Percentiles rank a stretch among this genome's conserved stretches.
Evolutionary conservation across 192 early-diverging fungal genomes (phyloP).

Genomic region (Coemansia furcata): DNA sequence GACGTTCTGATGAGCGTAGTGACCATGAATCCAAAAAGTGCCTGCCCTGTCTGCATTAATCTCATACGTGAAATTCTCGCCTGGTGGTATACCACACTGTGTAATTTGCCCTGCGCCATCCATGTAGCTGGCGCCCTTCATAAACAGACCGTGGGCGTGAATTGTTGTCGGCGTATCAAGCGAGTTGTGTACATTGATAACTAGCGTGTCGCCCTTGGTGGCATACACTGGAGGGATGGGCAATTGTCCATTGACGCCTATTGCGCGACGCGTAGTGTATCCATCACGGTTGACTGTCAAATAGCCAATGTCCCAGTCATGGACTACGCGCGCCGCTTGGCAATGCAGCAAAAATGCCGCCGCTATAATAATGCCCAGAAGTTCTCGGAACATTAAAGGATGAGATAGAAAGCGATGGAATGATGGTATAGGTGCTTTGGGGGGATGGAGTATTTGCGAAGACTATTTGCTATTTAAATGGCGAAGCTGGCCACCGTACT

Average conservation of each 20-base stretch:
- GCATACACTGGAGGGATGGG: slow-evolving; percentile 42
- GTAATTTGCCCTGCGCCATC: slow-evolving; percentile 68
- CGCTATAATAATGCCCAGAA: neutral
- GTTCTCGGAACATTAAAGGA: neutral
- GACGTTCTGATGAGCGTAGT: slow-evolving; percentile 65
- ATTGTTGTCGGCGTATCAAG: slow-evolving; percentile 57
- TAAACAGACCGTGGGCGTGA: slow-evolving; percentile 76
- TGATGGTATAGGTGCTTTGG: neutral
- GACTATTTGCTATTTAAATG: neutral
- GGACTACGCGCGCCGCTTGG: neutral
- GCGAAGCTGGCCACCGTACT: neutral
- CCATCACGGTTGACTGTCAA: slow-evolving; percentile 60
- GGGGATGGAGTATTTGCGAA: neutral
- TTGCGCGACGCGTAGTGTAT: slow-evolving; percentile 55
- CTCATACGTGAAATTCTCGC: slow-evolving; percentile 60
- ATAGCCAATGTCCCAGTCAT: slow-evolving; percentile 62
- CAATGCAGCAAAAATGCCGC: neutral
- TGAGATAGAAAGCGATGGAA: neutral
- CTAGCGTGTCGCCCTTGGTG: slow-evolving; percentile 20
- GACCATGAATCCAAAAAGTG: slow-evolving; percentile 78
- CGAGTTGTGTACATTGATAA: slow-evolving; percentile 37
- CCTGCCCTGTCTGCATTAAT: slow-evolving; percentile 55
- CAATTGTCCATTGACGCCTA: slow-evolving; percentile 60
- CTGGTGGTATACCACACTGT: slow-evolving; percentile 70
- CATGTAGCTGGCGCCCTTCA: slow-evolving; percentile 59